Evolutionary conservation across 2,329 filamentous ascomycete species (phyloP).

Genomic region (Zasmidium citrigriseum): DNA sequence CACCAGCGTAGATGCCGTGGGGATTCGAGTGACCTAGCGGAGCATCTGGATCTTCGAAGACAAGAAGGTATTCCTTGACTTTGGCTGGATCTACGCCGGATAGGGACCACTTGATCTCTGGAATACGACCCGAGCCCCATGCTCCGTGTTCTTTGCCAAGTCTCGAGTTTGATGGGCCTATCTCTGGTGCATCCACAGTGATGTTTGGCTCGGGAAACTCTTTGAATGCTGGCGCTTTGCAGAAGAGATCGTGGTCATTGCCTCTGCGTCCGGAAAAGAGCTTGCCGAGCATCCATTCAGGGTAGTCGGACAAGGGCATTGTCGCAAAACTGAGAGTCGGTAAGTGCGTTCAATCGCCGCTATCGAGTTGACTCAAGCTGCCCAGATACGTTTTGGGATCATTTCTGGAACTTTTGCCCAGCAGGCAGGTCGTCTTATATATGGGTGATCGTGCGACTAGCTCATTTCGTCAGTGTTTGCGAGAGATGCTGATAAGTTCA

Average conservation of each 20-base stretch:
- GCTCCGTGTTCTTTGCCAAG: background rate
- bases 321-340: no score
- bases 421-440: no score
- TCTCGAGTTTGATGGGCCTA: background rate
- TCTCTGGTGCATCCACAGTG: background rate
- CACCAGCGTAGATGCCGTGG: background rate
- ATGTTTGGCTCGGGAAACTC: conserved; percentile 1
- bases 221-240: background rate
- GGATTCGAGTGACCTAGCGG: background rate
- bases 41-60: conserved; percentile 3
- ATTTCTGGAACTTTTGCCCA: no score
- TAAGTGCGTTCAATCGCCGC: no score
- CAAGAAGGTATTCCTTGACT: conserved; percentile 1
- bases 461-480: no score
- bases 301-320: background rate
- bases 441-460: no score
- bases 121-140: background rate
- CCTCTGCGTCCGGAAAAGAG: background rate
- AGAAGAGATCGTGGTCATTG: conserved; percentile 2
- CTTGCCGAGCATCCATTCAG: background rate
- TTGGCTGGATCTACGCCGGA: background rate
- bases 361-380: no score
- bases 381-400: no score
- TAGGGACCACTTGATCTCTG: background rate
- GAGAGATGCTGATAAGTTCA: no score